Conservation (phyloP, 1,139 yeast species). For the Saccharomycopsis crataegensis region DNA sequence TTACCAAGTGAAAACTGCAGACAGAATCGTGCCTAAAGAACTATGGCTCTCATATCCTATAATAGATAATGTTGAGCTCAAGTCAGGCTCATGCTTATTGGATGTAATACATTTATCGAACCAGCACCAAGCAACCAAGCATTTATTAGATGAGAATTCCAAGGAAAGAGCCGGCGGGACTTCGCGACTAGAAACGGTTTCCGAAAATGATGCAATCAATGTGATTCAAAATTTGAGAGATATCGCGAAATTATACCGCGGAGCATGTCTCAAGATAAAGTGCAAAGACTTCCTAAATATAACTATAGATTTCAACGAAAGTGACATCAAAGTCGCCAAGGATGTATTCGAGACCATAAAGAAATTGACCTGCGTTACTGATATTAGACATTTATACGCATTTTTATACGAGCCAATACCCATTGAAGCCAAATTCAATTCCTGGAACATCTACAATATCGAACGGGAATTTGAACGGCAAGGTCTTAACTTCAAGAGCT, state of each 20-base stretch:
- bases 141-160: conserved; percentile 5
- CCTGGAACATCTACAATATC: conserved; percentile 71
- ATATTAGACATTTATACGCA: conserved; percentile 60
- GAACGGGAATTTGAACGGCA: conserved; percentile 60
- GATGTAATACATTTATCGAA: conserved; percentile 14
- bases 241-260: conserved; percentile 39
- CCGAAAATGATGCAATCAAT: conserved; percentile 7
- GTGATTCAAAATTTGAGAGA: conserved; percentile 22
- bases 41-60: conserved; percentile 93
- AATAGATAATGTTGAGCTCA: conserved; percentile 58
- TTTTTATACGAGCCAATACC: conserved; percentile 56
- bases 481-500: conserved; percentile 33
- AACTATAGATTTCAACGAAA: conserved; percentile 56
- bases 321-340: conserved; percentile 46
- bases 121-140: conserved; percentile 8
- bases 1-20: conserved; percentile 24
- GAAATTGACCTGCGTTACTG: conserved; percentile 51
- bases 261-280: conserved; percentile 54
- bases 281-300: conserved; percentile 87
- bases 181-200: background rate
- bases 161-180: background rate
- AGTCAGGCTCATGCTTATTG: conserved; percentile 33
- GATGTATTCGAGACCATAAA: conserved; percentile 71
- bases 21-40: conserved; percentile 41
- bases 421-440: conserved; percentile 45